Evolutionary conservation across 2,329 filamentous ascomycete species (phyloP), one percentile per base, ranked within the genome.

Genomic region (Colletotrichum salicis): DNA sequence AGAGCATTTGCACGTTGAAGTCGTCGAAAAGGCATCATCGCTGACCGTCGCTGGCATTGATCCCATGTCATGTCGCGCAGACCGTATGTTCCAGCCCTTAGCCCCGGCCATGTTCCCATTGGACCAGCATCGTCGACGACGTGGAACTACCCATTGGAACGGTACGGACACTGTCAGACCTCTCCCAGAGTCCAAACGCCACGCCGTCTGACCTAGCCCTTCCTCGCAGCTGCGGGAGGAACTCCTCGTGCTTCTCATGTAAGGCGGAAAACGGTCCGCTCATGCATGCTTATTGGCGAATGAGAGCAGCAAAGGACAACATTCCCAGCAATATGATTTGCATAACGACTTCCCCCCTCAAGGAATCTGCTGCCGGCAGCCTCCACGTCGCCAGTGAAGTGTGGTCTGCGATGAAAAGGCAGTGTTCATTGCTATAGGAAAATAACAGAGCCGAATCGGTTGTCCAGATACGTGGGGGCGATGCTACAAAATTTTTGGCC

Each of bases 201-300:
- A 56, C 66, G 60, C 60, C 67, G 56, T 67, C 64, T 70, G 67
- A 67, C 67, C 56, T 57, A 22, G 52, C 27, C 37, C 37, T 33
- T 57, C 41, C 58, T 62, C 37, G 48, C 57, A 59, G 68, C 52
- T 58, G 54, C 68, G 64, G 64, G 70, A 70, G 56, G 60, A 70
- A 72, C 59, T 72, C 66, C 66, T 72, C 59, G 70, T 71, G 69
- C 65, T 62, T 64, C 45, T 68, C 58, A 70, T 72, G 67, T 72
- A 72, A 61, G 67, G 70, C 70, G 70, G 70, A 72, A 70, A 72
- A 71, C 67, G 70, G 70, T 71, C 70, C 70, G 67, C 70, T 64
- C 70, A 65, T 72, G 70, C 70, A 72, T 52, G 51, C 31, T 35
- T 48, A 70, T 72, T 72, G 70, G 56, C 59, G 60, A 71, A 65